Base-by-base conservation (phyloP, 441 rosid species). In the Adansonia rubrostipa region DNA sequence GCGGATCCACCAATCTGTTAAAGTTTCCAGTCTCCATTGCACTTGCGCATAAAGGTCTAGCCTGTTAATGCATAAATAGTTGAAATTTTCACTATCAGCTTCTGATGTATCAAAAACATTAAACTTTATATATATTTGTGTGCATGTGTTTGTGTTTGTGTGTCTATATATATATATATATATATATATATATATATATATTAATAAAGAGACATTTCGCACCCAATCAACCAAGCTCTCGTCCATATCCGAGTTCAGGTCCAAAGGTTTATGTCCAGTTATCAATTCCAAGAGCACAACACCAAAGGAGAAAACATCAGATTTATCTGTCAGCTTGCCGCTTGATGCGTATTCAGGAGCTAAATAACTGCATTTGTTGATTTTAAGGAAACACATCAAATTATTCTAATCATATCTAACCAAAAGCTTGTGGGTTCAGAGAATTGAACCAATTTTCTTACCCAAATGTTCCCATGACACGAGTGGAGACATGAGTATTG, bases 381-480 rank as follows among this genome's bases (percentile, higher is more conserved):
- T 3, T 53, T 64, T 70, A 40, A 64, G 4, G 40, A 57, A 61
- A 22, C 70, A 40, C 65, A 33, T 51, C 69, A 54, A 65, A 28
- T 68, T 33, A 50, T 33, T 67, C n/a, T 24, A 63, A 15, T 58
- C 54, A 66, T 15, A 44, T 64, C 24, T 3, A 4, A 54, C 9
- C 54, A 8, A 53, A 73, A 19, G 3, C 36, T 44, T 6, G 4
- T 57, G 36, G 17, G 42, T 40, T 73, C 20, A 57, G 67, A 24
- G 60, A 58, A 67, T 69, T 48, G n/a, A 71, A 22, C 20, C 19
- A 24, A 19, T 48, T 20, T 81, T 65, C 85, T 78, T 78, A 96
- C 99, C 99, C 98, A 54, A 96, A 92, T 79, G 99, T 93, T 84
- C 98, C 99, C 97, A 96, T 93, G 69, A 93, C 87, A 57, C 97